These are phyloP conservation scores for Coniochaeta sp. DNA, from an alignment of 2,329 filamentous ascomycete genomes.

Conservation along the genomic window DNA sequence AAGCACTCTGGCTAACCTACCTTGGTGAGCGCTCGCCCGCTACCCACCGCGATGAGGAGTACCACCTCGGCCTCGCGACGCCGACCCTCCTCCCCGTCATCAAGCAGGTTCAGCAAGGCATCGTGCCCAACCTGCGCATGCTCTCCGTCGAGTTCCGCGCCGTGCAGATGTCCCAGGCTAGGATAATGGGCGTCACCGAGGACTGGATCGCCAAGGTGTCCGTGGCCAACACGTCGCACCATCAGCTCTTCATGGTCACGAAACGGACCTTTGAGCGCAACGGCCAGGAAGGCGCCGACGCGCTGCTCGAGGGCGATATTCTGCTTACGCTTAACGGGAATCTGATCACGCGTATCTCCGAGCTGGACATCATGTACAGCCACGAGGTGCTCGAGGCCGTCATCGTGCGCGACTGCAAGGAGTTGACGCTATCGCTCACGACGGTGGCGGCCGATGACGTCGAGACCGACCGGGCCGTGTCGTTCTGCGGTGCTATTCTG, in stretches of 20 bases:
- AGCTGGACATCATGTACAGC: conserved; percentile 95
- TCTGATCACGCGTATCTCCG: conserved; percentile 85
- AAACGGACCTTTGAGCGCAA: conserved; percentile 68
- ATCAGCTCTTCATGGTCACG: conserved; percentile 93
- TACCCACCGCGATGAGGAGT: conserved; percentile 85
- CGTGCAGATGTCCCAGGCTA: conserved; percentile 93
- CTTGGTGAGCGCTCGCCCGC: conserved; percentile 78
- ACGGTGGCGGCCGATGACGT: conserved; percentile 86
- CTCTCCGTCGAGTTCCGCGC: conserved; percentile 91
- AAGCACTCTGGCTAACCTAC: conserved; percentile 95
- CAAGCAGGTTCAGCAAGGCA: conserved; percentile 72
- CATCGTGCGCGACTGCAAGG: conserved; percentile 77
- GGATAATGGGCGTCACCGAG: conserved; percentile 94
- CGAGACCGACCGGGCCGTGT: conserved; percentile 85
- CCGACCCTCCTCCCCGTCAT: conserved; percentile 86
- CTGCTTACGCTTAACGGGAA: conserved; percentile 85
- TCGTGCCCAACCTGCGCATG: conserved; percentile 76
- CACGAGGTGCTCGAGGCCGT: conserved; percentile 75
- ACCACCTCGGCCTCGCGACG: conserved; percentile 86
- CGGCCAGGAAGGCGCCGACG: conserved; percentile 28
- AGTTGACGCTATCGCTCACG: conserved; percentile 68
- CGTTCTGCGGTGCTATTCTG: conserved; percentile 90
- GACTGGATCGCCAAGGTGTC: conserved; percentile 93
- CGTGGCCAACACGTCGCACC: conserved; percentile 78
- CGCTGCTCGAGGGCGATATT: conserved; percentile 83